A percentile compares a stretch with the other conserved stretches of the same genome.
These are phyloP conservation scores for Mycena pura DNA, from an alignment of 768 basidiomycete species.

Conservation along the genomic window DNA sequence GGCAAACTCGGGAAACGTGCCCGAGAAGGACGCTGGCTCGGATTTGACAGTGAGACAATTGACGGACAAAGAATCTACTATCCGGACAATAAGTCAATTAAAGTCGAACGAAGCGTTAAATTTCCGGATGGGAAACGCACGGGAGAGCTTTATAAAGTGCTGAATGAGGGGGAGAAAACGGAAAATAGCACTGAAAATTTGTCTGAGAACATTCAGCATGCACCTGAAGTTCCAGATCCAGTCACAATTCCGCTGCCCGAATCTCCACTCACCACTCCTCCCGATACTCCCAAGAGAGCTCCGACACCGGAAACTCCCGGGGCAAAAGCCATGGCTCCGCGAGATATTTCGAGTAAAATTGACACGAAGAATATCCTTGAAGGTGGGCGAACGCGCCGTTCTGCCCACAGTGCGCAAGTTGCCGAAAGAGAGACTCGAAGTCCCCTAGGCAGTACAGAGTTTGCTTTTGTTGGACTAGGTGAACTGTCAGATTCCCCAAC, in stretches of 20 bases:
- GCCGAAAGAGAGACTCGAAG: background rate
- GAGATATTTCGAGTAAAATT: slow-evolving; percentile 11
- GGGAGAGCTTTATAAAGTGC: slow-evolving; percentile 10
- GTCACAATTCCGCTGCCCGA: background rate
- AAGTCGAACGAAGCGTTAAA: slow-evolving; percentile 39
- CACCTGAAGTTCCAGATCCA: background rate
- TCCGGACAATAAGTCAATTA: slow-evolving; percentile 29
- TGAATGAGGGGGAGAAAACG: slow-evolving; percentile 23
- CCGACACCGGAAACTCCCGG: background rate
- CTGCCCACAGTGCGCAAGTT: background rate
- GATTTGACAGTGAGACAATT: slow-evolving; percentile 37
- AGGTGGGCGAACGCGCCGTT: slow-evolving; percentile 6
- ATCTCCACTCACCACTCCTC: slow-evolving; percentile 18
- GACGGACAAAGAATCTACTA: slow-evolving; percentile 41
- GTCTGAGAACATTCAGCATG: slow-evolving; percentile 5
- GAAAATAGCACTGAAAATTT: background rate
- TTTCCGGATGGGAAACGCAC: slow-evolving; percentile 14
- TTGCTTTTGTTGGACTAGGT: slow-evolving; percentile 7
- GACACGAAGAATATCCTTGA: slow-evolving; percentile 10
- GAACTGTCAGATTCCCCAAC: slow-evolving; percentile 9
- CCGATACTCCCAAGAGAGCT: background rate
- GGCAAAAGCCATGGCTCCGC: slow-evolving; percentile 6
- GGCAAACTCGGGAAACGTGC: slow-evolving; percentile 35
- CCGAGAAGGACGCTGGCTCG: slow-evolving; percentile 21
- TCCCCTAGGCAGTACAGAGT: background rate